phyloP scores from a whole-genome alignment of 257 asterid genomes.

The Salvia miltiorrhiza region DNA sequence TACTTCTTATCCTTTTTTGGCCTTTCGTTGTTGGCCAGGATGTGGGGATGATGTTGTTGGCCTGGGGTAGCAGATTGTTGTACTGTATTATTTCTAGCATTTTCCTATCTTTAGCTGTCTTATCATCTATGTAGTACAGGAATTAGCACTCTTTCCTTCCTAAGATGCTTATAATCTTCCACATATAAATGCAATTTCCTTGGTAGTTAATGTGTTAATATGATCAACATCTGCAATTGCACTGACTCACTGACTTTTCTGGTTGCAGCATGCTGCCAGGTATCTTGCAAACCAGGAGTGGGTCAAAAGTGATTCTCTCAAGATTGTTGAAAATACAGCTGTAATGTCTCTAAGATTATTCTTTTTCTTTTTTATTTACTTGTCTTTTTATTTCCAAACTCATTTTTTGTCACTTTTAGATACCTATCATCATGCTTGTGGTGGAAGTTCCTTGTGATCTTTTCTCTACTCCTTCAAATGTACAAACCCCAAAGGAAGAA shows the following conservation, averaged over 20 bases:
- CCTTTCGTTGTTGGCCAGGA: background rate
- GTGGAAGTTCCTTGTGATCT: slow-evolving; percentile 93
- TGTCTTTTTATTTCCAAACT: slow-evolving; percentile 6
- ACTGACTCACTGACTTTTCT: slow-evolving; percentile 25
- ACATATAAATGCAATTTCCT: background rate
- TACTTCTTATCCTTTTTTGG: background rate
- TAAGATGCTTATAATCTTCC: background rate
- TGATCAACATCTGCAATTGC: slow-evolving; percentile 6
- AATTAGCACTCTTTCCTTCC: background rate
- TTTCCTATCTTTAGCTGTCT: background rate
- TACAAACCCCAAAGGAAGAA: slow-evolving; percentile 49
- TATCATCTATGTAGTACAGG: background rate
- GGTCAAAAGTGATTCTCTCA: slow-evolving; percentile 99
- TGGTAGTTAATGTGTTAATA: background rate
- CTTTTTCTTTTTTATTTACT: background rate
- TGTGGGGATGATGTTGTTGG: too few relatives aligned
- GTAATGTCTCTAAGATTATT: slow-evolving; percentile 47
- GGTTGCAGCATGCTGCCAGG: slow-evolving; percentile 96
- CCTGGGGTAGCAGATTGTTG: background rate
- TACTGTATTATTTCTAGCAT: background rate
- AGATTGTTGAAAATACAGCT: slow-evolving; percentile 99
- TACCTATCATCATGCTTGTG: slow-evolving; percentile 97
- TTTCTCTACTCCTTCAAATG: slow-evolving; percentile 48
- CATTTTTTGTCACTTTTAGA: slow-evolving; percentile 45
- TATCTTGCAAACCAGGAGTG: slow-evolving; percentile 99